phyloP scores from a whole-genome alignment of 2,329 filamentous ascomycete genomes.

The Alternaria rosae region DNA sequence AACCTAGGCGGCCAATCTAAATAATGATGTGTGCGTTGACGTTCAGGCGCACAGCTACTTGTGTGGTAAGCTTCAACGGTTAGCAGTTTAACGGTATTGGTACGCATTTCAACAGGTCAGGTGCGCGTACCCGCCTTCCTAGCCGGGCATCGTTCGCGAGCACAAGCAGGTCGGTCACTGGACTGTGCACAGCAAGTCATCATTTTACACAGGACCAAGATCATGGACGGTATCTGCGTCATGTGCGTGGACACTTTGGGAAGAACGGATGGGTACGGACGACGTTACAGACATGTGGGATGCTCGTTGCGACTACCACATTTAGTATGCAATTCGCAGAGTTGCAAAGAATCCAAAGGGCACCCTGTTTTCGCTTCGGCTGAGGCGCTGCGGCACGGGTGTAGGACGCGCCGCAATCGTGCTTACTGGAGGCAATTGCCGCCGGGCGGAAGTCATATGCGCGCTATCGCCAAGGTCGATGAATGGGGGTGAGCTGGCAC shows the following conservation, averaged over 20 bases:
- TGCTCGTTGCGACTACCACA: not conserved
- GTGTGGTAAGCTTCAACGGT: not conserved
- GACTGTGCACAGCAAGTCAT: conserved; percentile 4
- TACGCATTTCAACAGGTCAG: conserved; percentile 1
- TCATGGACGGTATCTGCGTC: not conserved
- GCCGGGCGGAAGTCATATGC: conserved; percentile 13
- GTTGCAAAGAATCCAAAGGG: not conserved
- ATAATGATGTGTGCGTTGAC: not conserved
- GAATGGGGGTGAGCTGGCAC: conserved; percentile 3
- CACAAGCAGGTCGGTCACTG: conserved; percentile 2
- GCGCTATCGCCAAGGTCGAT: conserved; percentile 7
- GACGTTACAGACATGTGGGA: not conserved
- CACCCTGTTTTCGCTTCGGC: conserved; percentile 13
- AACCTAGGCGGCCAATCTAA: not conserved
- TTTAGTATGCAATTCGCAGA: conserved; percentile 6
- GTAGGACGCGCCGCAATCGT: conserved; percentile 8
- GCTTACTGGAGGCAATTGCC: conserved; percentile 27
- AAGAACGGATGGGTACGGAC: not conserved
- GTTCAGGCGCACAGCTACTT: not conserved
- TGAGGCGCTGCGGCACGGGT: conserved; percentile 21
- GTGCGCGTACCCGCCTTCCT: conserved; percentile 2
- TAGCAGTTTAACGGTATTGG: not conserved
- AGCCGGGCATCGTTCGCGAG: conserved; percentile 6
- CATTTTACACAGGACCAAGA: not conserved
- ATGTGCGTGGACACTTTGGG: not conserved